Conservation (phyloP, 257 asterid species). For the Solanum piurae region DNA sequence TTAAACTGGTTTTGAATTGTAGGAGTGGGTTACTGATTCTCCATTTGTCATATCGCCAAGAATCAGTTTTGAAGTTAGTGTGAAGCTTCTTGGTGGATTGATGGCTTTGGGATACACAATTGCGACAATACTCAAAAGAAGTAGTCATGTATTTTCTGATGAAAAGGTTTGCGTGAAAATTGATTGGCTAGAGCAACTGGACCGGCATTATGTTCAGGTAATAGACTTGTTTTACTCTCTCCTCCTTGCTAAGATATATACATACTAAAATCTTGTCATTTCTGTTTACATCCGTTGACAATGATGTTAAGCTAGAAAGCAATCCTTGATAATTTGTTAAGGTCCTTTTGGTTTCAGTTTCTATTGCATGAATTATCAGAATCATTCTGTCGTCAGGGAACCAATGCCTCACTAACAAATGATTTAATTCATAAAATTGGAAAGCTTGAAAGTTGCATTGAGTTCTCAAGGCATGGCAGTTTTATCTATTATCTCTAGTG, state of each 20-base stretch:
- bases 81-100: constrained; percentile 93
- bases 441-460: not conserved
- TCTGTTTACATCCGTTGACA: not conserved
- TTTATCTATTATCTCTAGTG: not conserved
- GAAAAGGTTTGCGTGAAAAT: constrained; percentile 88
- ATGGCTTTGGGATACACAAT: constrained; percentile 99
- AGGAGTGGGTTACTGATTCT: constrained; percentile 96
- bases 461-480: not conserved
- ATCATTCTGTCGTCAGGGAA: not conserved
- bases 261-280: not conserved
- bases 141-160: constrained; percentile 67
- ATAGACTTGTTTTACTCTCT: not conserved
- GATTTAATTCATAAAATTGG: not conserved
- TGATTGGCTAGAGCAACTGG: constrained; percentile 91
- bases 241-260: not conserved
- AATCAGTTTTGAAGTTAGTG: constrained; percentile 96
- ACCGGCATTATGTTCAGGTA: constrained; percentile 92
- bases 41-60: constrained; percentile 99
- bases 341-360: not conserved
- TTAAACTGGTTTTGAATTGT: constrained; percentile 13
- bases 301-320: not conserved
- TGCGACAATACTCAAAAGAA: constrained; percentile 94
- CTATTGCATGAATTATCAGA: not conserved
- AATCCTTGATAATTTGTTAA: not conserved
- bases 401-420: not conserved